Conservation (phyloP, 495 filamentous ascomycete species). For the Astrothelium subdiscretum region DNA sequence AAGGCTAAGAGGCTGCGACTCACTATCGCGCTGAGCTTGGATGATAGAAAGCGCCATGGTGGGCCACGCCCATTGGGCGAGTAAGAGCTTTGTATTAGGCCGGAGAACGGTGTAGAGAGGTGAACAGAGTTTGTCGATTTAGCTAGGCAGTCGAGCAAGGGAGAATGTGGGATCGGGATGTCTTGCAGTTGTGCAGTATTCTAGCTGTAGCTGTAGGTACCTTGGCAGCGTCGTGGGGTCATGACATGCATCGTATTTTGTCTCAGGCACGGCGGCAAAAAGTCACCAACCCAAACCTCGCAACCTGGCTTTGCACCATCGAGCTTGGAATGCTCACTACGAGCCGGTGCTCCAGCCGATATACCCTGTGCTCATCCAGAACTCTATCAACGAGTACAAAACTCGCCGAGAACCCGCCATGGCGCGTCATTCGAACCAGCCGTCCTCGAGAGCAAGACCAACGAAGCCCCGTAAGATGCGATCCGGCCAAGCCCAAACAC, state of each 20-base stretch:
- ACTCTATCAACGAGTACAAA: not conserved
- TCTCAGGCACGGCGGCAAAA: not conserved
- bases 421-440: too few relatives aligned
- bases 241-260: not conserved
- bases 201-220: slow-evolving; percentile 5
- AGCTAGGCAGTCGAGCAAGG: too few relatives aligned
- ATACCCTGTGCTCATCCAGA: not conserved
- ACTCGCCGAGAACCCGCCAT: not conserved
- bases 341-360: not conserved
- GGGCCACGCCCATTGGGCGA: slow-evolving; percentile 3
- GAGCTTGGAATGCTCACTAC: not conserved
- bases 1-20: not conserved
- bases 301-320: not conserved
- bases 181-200: too few relatives aligned
- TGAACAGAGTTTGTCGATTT: too few relatives aligned
- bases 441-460: too few relatives aligned
- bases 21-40: slow-evolving; percentile 29
- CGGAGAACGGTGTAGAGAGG: not conserved
- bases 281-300: not conserved
- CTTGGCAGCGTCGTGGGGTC: not conserved
- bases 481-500: not conserved
- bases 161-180: too few relatives aligned
- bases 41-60: slow-evolving; percentile 30
- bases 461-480: not conserved
- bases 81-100: not conserved